A percentile compares a stretch with the other conserved stretches of the same genome.
Conservation (phyloP, 345 rosid species). For the Hevea brasiliensis region DNA sequence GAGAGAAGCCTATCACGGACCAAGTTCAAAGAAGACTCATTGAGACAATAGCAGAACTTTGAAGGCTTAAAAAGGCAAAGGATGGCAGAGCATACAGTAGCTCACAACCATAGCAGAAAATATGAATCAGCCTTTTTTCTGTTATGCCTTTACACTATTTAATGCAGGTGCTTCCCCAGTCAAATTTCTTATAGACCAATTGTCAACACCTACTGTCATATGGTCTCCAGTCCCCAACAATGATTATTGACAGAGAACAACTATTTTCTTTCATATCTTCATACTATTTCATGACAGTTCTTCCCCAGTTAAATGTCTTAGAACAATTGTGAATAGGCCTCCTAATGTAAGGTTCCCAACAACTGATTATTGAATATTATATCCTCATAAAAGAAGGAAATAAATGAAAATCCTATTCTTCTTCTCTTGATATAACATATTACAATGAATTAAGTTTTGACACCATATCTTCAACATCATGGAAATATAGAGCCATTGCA, state of each 20-base stretch:
- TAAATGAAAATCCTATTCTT: not conserved
- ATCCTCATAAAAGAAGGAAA: too few relatives aligned
- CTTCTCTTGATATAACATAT: not conserved
- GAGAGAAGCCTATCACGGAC: not conserved
- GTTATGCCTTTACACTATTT: not conserved
- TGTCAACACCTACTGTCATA: not conserved
- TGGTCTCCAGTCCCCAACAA: not conserved
- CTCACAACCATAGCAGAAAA: not conserved
- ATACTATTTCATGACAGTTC: not conserved
- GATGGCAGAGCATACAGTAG: not conserved
- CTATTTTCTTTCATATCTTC: not conserved
- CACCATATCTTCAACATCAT: not conserved
- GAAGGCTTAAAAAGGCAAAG: not conserved
- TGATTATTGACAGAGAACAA: not conserved
- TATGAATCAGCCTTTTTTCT: not conserved
- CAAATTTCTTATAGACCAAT: not conserved
- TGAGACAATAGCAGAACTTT: not conserved
- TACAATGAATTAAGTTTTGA: not conserved
- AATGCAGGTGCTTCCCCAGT: not conserved
- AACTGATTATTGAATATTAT: not conserved
- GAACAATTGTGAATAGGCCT: not conserved
- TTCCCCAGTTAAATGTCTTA: not conserved
- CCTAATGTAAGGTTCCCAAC: not conserved
- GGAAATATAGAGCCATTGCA: not conserved
- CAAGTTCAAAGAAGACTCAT: slow-evolving; percentile 2